Conservation (phyloP, 2,329 filamentous ascomycete species). For the Talaromyces albobiverticillius region DNA sequence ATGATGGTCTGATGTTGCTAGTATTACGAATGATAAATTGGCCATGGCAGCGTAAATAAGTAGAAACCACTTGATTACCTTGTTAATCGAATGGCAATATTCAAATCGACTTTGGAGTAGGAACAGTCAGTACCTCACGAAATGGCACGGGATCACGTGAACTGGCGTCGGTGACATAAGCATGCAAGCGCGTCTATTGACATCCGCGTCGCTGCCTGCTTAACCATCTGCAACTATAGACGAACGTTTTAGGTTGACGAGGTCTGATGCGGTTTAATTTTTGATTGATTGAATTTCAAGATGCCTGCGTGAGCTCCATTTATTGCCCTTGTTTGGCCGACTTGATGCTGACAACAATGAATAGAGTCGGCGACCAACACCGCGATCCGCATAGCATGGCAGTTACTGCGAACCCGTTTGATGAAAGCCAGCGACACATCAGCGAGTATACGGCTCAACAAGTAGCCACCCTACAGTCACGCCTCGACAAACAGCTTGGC, state of each 20-base stretch:
- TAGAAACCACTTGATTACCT: too few relatives aligned
- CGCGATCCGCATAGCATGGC: constrained; percentile 35
- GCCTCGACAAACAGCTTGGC: constrained; percentile 88
- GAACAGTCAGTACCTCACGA: neutral
- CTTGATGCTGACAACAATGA: constrained; percentile 9
- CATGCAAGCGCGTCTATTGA: constrained; percentile 21
- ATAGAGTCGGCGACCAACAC: constrained; percentile 69
- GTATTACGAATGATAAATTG: neutral
- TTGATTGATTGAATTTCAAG: constrained; percentile 12
- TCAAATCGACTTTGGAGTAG: too few relatives aligned
- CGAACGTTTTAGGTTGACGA: neutral
- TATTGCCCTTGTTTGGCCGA: neutral
- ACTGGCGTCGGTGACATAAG: constrained; percentile 17
- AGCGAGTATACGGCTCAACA: constrained; percentile 84
- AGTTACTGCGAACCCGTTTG: constrained; percentile 70
- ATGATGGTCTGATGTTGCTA: neutral
- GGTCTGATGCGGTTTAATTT: neutral
- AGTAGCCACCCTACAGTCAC: constrained; percentile 80
- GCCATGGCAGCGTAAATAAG: too few relatives aligned
- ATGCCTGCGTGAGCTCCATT: constrained; percentile 48
- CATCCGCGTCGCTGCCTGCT: constrained; percentile 8
- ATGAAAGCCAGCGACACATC: constrained; percentile 66
- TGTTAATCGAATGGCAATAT: too few relatives aligned
- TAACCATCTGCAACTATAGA: neutral
- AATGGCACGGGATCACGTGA: constrained; percentile 6